Evolutionary conservation across 1,139 yeast genomes (phyloP), one percentile per base, ranked within the genome.

Genomic region (Suhomyces wounanorum): DNA sequence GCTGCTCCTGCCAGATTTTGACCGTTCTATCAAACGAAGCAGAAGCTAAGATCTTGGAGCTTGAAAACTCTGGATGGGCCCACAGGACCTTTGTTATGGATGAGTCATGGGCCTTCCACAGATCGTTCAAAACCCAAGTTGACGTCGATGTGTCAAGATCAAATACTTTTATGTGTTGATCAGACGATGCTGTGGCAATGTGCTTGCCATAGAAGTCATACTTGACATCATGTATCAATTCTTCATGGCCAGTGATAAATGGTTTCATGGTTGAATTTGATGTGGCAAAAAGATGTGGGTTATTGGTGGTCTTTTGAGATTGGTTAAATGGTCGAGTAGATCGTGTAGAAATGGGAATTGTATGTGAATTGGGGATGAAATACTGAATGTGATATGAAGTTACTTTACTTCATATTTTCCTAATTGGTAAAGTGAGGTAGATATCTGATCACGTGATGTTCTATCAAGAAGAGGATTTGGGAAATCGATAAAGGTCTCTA

Each of bases 31-130:
- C 99, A 64, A 87, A 89, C 1, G 97, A 89, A 44, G 94, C 91
- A 25, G 95, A 84, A 0, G 97, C 96, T 30, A 94, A 69, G 7
- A 94, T 75, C 57, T 74, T 75, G 46, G 75, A 68, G 61, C 89
- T 89, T 5, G 96, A 95, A 66, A 84, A 91, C 66, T 91, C 96
- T 1, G 99, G 99, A 50, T 89, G 87, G 0, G 98, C 97, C 96
- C 97, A 94, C 48, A 85, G 83, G 6, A 94, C 76, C 58, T 87
- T 83, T 43, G 89, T 87, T 30, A 94, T 81, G 56, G 92, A 84
- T 8, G 96, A 86, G 60, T 94, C 97, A 65, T 94, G 99, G 0
- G 98, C 98, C 59, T 88, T 88, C 96, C 97, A 92, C 56, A 88
- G 85, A 67, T 91, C 97, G 59, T 85, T 84, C 50, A 87, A 69